Evolutionary conservation across 768 basidiomycete genomes (phyloP).

Genomic region (Nidularia pulvinata): DNA sequence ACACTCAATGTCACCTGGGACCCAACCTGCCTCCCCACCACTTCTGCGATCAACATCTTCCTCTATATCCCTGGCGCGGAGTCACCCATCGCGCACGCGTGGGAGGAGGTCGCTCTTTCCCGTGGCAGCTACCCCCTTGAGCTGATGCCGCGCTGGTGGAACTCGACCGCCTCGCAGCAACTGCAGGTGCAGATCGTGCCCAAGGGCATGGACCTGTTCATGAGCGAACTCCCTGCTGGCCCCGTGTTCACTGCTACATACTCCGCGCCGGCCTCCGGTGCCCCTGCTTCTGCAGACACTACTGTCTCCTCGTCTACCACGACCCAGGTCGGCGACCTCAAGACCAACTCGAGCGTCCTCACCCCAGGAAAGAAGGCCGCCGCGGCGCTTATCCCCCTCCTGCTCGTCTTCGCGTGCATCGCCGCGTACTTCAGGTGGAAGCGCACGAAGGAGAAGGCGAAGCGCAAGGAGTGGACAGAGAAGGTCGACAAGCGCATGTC

Average conservation of each 20-base stretch:
- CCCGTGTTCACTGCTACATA: constrained; percentile 73
- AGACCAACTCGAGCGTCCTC: constrained; percentile 19
- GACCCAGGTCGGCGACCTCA: constrained; percentile 36
- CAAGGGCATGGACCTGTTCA: constrained; percentile 41
- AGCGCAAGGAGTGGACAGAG: constrained; percentile 61
- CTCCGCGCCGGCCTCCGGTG: constrained; percentile 30
- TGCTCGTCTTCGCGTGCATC: constrained; percentile 42
- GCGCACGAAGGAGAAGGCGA: constrained; percentile 46
- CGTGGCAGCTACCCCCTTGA: constrained; percentile 46
- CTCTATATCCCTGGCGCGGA: constrained; percentile 51
- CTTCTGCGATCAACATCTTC: constrained; percentile 62
- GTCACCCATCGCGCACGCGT: constrained; percentile 51
- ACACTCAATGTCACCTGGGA: constrained; percentile 68
- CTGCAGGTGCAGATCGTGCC: constrained; percentile 63
- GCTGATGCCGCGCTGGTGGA: constrained; percentile 74
- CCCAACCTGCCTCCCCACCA: constrained; percentile 45
- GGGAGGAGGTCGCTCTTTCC: constrained; percentile 48
- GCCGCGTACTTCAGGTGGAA: constrained; percentile 51
- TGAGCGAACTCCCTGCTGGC: constrained; percentile 53
- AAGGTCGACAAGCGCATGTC: constrained; percentile 83
- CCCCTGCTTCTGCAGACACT: constrained; percentile 14
- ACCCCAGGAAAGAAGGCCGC: constrained; percentile 59
- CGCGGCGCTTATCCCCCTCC: constrained; percentile 68
- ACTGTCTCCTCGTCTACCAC: constrained; percentile 22
- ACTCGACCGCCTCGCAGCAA: constrained; percentile 39